Conservation (phyloP, 495 filamentous ascomycete genomes). For the Penicillium cataractarum region DNA sequence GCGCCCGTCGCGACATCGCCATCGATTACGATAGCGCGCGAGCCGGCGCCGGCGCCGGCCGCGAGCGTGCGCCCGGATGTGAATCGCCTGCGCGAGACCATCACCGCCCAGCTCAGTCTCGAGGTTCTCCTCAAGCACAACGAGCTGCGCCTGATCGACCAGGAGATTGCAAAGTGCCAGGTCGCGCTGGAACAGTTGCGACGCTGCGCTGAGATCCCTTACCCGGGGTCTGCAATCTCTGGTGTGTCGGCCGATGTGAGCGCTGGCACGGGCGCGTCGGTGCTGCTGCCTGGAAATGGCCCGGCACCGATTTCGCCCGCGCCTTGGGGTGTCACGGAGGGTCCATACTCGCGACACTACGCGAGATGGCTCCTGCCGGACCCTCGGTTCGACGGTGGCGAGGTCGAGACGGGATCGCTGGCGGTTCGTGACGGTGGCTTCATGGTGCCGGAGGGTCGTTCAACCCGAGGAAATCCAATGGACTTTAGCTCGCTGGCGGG, state of each 20-base stretch:
- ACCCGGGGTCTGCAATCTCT: conserved; percentile 67
- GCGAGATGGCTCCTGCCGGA: conserved; percentile 91
- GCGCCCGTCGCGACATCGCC: conserved; percentile 16
- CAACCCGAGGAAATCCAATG: conserved; percentile 71
- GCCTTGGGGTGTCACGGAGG: conserved; percentile 86
- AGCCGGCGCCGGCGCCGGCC: conserved; percentile 14
- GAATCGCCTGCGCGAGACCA: conserved; percentile 62
- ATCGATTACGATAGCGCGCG: conserved; percentile 15
- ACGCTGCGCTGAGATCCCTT: conserved; percentile 87
- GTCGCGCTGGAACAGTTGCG: conserved; percentile 93
- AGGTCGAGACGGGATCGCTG: conserved; percentile 41
- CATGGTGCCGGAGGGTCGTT: conserved; percentile 59
- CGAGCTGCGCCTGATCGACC: conserved; percentile 90
- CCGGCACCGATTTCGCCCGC: conserved; percentile 66
- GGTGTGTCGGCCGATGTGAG: conserved; percentile 66
- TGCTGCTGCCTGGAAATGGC: conserved; percentile 60
- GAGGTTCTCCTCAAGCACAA: conserved; percentile 94
- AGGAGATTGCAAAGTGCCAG: conserved; percentile 95
- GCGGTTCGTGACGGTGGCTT: conserved; percentile 36
- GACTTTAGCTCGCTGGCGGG: conserved; percentile 58
- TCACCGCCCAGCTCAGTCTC: conserved; percentile 84
- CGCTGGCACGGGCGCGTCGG: conserved; percentile 68
- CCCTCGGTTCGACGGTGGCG: conserved; percentile 76
- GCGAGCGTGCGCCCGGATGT: conserved; percentile 29
- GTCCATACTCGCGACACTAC: conserved; percentile 93